These are phyloP conservation scores for Amesomyces nigricolor DNA, from an alignment of 2,329 filamentous ascomycete species.

Conservation along the genomic window DNA sequence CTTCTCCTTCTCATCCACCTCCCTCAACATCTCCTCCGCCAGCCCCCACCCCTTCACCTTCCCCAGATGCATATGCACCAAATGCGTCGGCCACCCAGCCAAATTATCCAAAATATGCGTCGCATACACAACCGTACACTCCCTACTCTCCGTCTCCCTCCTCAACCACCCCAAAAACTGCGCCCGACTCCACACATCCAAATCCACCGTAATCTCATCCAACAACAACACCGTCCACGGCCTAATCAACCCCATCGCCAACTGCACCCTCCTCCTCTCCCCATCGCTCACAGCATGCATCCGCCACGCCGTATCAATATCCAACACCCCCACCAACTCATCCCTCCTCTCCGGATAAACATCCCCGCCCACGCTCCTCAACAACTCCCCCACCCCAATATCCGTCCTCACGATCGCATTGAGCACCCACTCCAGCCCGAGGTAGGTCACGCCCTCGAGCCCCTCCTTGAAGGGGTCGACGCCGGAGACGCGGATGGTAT, in stretches of 20 bases:
- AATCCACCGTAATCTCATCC: slow-evolving; percentile 94
- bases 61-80: slow-evolving; percentile 93
- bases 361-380: slow-evolving; percentile 80
- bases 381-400: slow-evolving; percentile 82
- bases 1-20: slow-evolving; percentile 33
- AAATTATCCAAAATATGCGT: slow-evolving; percentile 97
- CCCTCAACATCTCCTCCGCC: slow-evolving; percentile 62
- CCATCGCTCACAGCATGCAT: slow-evolving; percentile 96
- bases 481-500: slow-evolving; percentile 70
- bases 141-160: slow-evolving; percentile 72
- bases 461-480: slow-evolving; percentile 88
- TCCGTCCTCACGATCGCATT: slow-evolving; percentile 95
- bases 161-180: slow-evolving; percentile 85
- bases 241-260: slow-evolving; percentile 89
- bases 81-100: slow-evolving; percentile 87
- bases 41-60: slow-evolving; percentile 80
- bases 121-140: slow-evolving; percentile 92
- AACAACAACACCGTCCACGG: slow-evolving; percentile 89
- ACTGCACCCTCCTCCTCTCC: slow-evolving; percentile 82
- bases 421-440: slow-evolving; percentile 95
- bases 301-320: slow-evolving; percentile 87
- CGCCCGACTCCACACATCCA: slow-evolving; percentile 78
- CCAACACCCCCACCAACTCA: slow-evolving; percentile 79
- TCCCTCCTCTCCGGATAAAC: slow-evolving; percentile 76
- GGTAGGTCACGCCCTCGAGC: slow-evolving; percentile 91